Evolutionary conservation across 108 stramenopile genomes (phyloP).

Genomic region (Discostella stelligeroides): DNA sequence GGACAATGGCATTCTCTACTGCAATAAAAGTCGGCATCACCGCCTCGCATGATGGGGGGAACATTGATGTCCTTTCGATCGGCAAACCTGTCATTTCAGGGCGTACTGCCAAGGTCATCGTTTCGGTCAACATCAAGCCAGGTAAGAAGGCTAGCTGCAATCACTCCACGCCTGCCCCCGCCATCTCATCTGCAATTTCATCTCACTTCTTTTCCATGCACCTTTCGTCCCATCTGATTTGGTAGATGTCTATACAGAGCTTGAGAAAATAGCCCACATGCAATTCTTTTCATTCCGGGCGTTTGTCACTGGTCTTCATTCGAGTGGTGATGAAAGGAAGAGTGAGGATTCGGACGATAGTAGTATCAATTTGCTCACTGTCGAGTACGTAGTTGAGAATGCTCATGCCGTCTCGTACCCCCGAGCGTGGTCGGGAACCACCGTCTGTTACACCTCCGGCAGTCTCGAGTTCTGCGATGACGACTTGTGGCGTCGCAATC

Average conservation of each 20-base stretch:
- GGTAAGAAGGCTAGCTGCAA: neutral
- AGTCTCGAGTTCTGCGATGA: conserved; percentile 51
- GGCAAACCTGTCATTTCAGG: conserved; percentile 41
- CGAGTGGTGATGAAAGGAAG: conserved; percentile 24
- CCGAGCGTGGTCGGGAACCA: conserved; percentile 71
- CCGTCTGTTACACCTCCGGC: conserved; percentile 59
- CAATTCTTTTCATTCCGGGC: conserved; percentile 81
- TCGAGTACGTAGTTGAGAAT: conserved; percentile 72
- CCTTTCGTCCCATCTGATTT: no score
- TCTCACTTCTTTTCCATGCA: neutral
- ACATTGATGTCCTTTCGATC: conserved; percentile 56
- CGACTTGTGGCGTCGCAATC: conserved; percentile 62
- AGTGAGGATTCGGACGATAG: conserved; percentile 12
- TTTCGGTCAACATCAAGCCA: conserved; percentile 28
- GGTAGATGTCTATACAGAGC: conserved; percentile 68
- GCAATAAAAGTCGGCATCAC: conserved; percentile 57
- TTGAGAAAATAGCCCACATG: conserved; percentile 71
- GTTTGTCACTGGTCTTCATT: conserved; percentile 36
- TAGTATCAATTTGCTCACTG: conserved; percentile 33
- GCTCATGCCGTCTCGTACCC: conserved; percentile 67
- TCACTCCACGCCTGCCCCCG: no score
- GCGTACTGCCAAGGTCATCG: conserved; percentile 40
- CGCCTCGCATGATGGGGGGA: conserved; percentile 81
- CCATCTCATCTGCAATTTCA: no score
- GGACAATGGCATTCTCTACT: neutral